These are phyloP conservation scores for Pelargonium australe DNA, from an alignment of 441 rosid genomes.

Conservation along the genomic window DNA sequence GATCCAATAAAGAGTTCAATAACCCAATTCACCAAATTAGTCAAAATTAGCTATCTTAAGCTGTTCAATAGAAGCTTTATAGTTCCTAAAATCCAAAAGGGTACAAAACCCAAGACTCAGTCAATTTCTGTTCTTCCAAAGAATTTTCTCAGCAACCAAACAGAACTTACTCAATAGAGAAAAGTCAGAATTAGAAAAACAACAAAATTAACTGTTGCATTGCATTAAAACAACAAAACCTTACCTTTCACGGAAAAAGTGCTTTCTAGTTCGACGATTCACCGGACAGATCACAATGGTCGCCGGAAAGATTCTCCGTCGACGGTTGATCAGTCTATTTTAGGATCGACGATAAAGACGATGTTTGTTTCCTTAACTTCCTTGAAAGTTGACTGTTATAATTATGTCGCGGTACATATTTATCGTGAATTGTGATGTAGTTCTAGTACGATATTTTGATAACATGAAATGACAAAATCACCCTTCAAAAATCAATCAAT, in stretches of 20 bases:
- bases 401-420: not conserved
- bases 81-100: not conserved
- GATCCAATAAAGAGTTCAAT: not conserved
- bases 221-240: not conserved
- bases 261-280: not conserved
- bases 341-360: not conserved
- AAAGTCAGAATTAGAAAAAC: not conserved
- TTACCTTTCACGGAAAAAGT: not conserved
- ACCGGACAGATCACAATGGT: not conserved
- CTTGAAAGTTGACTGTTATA: not conserved
- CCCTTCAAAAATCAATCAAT: not conserved
- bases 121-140: not conserved
- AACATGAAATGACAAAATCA: not conserved
- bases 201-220: not conserved
- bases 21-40: not conserved
- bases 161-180: constrained; percentile 4
- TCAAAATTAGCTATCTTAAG: not conserved
- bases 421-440: not conserved
- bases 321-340: not conserved
- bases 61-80: not conserved
- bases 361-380: not conserved
- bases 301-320: not conserved
- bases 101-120: not conserved
- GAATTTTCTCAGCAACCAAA: constrained; percentile 1
- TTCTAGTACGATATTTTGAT: not conserved